phyloP scores from a whole-genome alignment of 441 rosid species.

The Geranium incanum region DNA sequence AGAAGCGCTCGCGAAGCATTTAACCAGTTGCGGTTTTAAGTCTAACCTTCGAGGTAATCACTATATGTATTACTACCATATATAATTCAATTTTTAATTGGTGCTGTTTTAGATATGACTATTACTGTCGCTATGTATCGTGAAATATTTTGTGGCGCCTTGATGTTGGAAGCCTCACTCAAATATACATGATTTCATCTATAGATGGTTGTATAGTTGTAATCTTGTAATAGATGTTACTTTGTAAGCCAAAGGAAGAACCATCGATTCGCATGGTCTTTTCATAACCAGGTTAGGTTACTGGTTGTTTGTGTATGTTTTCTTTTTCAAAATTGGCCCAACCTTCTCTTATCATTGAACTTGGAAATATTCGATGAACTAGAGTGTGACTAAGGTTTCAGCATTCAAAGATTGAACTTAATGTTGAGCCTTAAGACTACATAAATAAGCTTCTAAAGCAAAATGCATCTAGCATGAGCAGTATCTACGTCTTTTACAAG shows the following conservation, averaged over 20 bases:
- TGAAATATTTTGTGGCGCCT: neutral
- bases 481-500: neutral
- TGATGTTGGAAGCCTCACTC: neutral
- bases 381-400: neutral
- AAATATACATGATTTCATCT: neutral
- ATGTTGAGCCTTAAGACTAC: neutral
- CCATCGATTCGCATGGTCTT: neutral
- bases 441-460: neutral
- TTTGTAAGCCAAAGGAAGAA: neutral
- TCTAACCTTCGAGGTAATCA: conserved; percentile 69
- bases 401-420: neutral
- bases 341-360: neutral
- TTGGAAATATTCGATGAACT: neutral
- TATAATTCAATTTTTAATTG: conserved; percentile 6
- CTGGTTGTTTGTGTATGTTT: neutral
- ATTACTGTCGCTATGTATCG: neutral
- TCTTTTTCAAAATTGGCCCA: neutral
- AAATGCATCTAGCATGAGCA: neutral
- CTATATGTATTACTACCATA: neutral
- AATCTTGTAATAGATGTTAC: neutral
- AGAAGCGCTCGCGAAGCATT: conserved; percentile 79
- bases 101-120: conserved; percentile 4
- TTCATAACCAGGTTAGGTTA: too few relatives aligned
- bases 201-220: neutral
- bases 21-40: conserved; percentile 69